Evolutionary conservation across 495 filamentous ascomycete species (phyloP).

Genomic region (Peziza echinospora): DNA sequence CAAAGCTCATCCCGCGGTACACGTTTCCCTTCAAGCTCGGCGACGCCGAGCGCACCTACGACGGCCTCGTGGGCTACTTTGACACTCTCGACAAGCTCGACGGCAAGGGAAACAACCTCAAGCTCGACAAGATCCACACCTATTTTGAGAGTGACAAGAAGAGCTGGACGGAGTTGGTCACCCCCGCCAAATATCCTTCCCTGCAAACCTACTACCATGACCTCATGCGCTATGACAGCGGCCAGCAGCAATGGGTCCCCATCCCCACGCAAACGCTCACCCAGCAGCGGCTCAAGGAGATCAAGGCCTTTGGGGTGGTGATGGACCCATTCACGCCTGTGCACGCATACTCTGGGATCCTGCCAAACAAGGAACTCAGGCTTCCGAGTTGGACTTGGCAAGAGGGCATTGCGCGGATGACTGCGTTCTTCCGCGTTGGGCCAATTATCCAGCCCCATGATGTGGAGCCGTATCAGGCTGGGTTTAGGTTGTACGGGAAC

Average conservation of each 20-base stretch:
- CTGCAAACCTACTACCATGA: conserved; percentile 16
- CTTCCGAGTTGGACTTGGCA: conserved; percentile 27
- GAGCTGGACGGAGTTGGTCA: conserved; percentile 1
- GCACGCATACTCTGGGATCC: conserved; percentile 22
- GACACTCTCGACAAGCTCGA: conserved; percentile 1
- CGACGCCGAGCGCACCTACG: conserved; percentile 20
- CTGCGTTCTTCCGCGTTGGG: conserved; percentile 27
- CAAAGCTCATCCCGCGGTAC: conserved; percentile 2
- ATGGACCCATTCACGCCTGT: conserved; percentile 28
- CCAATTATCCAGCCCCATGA: conserved; percentile 22
- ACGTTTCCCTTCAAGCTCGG: conserved; percentile 25
- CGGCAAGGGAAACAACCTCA: conserved; percentile 6
- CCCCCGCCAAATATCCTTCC: conserved; percentile 11
- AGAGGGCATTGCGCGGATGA: conserved; percentile 24
- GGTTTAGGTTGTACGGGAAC: conserved; percentile 1
- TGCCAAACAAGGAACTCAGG: conserved; percentile 20
- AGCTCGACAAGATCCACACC: conserved; percentile 20
- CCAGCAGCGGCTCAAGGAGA: conserved; percentile 6
- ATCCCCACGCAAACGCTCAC: background rate
- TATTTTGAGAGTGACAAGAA: conserved; percentile 13
- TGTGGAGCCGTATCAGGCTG: conserved; percentile 12
- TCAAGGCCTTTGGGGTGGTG: conserved; percentile 19
- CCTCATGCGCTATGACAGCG: background rate
- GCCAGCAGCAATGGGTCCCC: background rate
- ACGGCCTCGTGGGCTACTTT: conserved; percentile 28